phyloP scores from a whole-genome alignment of 352 stramenopile species.

The Blastocystis sp. region DNA sequence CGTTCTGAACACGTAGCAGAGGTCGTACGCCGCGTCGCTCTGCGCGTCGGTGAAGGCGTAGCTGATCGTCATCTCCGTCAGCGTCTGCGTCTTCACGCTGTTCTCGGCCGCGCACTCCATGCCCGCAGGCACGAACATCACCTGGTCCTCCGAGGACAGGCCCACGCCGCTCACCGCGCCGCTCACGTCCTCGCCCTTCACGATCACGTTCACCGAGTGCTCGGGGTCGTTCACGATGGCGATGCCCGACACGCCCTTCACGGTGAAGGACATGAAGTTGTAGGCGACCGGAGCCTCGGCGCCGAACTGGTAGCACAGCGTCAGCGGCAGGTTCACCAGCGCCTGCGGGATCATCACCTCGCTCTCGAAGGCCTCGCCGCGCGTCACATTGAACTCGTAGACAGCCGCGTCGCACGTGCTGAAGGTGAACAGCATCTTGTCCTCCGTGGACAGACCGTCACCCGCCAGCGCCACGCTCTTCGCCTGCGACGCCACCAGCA shows the following conservation, averaged over 20 bases:
- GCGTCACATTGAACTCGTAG: slow-evolving; percentile 44
- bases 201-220: slow-evolving; percentile 55
- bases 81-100: neutral
- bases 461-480: slow-evolving; percentile 54
- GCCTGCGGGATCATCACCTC: neutral
- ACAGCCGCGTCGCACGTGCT: slow-evolving; percentile 8
- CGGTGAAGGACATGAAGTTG: slow-evolving; percentile 27
- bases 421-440: slow-evolving; percentile 29
- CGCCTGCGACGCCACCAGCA: slow-evolving; percentile 46
- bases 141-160: neutral
- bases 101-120: slow-evolving; percentile 4
- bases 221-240: neutral
- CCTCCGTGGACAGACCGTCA: neutral
- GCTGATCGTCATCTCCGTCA: neutral
- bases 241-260: slow-evolving; percentile 13
- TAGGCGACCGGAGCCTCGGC: slow-evolving; percentile 15
- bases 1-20: slow-evolving; percentile 69
- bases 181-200: neutral
- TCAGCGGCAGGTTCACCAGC: neutral
- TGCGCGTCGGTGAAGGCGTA: slow-evolving; percentile 47
- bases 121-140: neutral
- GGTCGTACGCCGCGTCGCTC: slow-evolving; percentile 45
- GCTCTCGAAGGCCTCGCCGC: neutral
- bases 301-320: slow-evolving; percentile 68
- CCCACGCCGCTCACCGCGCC: slow-evolving; percentile 3